A percentile compares a stretch with the other conserved stretches of the same genome.
Conservation (phyloP, 2,329 filamentous ascomycete genomes). For the Tolypocladium pustulatum region DNA sequence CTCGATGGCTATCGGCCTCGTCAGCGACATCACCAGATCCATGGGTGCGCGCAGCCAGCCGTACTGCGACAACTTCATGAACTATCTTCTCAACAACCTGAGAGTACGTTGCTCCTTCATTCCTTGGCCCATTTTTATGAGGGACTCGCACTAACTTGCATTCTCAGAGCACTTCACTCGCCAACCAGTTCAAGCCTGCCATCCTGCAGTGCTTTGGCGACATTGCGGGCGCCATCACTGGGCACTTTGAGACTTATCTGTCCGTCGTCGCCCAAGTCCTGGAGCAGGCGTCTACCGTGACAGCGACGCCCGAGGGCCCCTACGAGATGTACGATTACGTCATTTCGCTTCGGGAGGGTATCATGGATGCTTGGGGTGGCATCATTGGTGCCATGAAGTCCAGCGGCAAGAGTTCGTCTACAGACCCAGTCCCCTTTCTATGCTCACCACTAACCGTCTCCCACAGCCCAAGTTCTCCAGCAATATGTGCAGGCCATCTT, state of each 20-base stretch:
- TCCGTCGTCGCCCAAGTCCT: slow-evolving; percentile 87
- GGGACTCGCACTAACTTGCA: not conserved
- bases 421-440: not conserved
- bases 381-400: slow-evolving; percentile 91
- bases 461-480: slow-evolving; percentile 55
- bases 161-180: slow-evolving; percentile 63
- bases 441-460: not conserved
- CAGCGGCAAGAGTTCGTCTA: slow-evolving; percentile 60
- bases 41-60: slow-evolving; percentile 85
- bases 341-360: slow-evolving; percentile 86
- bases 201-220: slow-evolving; percentile 98
- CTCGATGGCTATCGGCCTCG: slow-evolving; percentile 93
- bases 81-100: slow-evolving; percentile 86
- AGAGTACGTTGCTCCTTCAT: slow-evolving; percentile 42
- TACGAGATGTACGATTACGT: slow-evolving; percentile 98
- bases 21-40: slow-evolving; percentile 91
- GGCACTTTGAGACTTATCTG: slow-evolving; percentile 87
- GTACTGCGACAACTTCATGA: slow-evolving; percentile 97
- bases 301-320: slow-evolving; percentile 65
- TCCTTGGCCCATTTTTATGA: too few species aligned
- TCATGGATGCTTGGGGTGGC: slow-evolving; percentile 98
- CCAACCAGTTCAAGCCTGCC: slow-evolving; percentile 95
- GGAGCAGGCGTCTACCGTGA: slow-evolving; percentile 82
- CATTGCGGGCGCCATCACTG: slow-evolving; percentile 87
- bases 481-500: slow-evolving; percentile 81